Evolutionary conservation across 2,329 filamentous ascomycete species (phyloP), one percentile per base, ranked within the genome.

Genomic region (Amylocarpus encephaloides): DNA sequence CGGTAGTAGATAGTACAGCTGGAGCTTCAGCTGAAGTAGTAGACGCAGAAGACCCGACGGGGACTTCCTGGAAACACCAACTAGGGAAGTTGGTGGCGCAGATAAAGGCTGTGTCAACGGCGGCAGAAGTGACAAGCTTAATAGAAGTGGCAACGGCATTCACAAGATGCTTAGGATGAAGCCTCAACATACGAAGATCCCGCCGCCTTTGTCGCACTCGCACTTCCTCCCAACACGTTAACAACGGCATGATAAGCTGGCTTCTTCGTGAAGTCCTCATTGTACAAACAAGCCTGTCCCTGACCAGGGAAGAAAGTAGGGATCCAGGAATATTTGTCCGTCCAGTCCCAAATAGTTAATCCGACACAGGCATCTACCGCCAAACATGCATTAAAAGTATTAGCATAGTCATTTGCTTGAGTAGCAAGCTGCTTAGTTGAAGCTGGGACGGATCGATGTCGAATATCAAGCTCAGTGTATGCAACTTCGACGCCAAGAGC

Each of bases 381-480:
- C 6, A 64, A 42, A 35, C 63, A 65, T 0, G 62, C 61, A 3
- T 33, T 42, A 6, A 64, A 59, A 1, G 57, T 56, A 29, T 57
- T 63, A 29, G 48, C 70, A 53, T 79, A 82, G 41, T 77, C 74
- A 15, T 60, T 59, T 0, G 71, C 72, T 65, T 83, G 79, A 22
- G 70, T 68, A 13, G 64, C 62, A 15, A 72, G 62, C 29, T 68
- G 68, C 1, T 67, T 60, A 1, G 63, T 60, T 3, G 66, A 71
- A 3, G 73, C 64, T 0, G 79, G 77, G 11, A 80, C 63, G 5
- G 61, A 62, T 2, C 48, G 46, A 49, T 75, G 73, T 29, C 79
- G 71, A 53, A 84, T 77, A 59, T 84, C 81, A 13, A 84, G 69
- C 67, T 85, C 80, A 1, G 80, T 83, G 64, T 80, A 74, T 6